Evolutionary conservation across 2,329 filamentous ascomycete species (phyloP).

Genomic region (Tolypocladium tropicale): DNA sequence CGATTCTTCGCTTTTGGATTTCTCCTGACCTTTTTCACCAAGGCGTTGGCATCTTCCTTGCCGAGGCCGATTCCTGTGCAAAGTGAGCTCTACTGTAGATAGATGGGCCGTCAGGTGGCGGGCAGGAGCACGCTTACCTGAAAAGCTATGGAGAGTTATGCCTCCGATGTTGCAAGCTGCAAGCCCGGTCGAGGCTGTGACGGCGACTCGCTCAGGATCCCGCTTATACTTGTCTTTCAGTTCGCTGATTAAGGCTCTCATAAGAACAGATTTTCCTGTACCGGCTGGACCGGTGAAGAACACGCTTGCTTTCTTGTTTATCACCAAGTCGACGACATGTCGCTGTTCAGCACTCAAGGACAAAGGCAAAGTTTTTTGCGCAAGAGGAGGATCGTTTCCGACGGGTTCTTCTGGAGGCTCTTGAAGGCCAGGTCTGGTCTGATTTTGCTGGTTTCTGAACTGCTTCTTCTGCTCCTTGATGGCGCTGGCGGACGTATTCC

Average conservation of each 20-base stretch:
- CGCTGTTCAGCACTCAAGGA: slow-evolving; percentile 80
- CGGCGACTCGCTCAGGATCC: slow-evolving; percentile 77
- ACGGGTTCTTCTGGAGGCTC: slow-evolving; percentile 27
- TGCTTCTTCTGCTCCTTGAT: slow-evolving; percentile 71
- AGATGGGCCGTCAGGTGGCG: background rate
- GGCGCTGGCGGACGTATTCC: slow-evolving; percentile 65
- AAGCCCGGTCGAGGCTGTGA: slow-evolving; percentile 91
- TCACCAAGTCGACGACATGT: slow-evolving; percentile 72
- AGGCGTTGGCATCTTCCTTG: slow-evolving; percentile 69
- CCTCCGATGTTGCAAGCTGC: slow-evolving; percentile 96
- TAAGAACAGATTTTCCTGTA: slow-evolving; percentile 93
- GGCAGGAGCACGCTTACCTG: slow-evolving; percentile 39
- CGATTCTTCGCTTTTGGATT: slow-evolving; percentile 81
- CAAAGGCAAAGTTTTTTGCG: slow-evolving; percentile 40
- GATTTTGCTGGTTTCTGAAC: slow-evolving; percentile 46
- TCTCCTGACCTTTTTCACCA: slow-evolving; percentile 83
- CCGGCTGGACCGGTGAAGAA: slow-evolving; percentile 97
- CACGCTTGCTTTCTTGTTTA: slow-evolving; percentile 72
- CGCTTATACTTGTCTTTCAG: slow-evolving; percentile 65
- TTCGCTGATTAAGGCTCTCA: slow-evolving; percentile 80
- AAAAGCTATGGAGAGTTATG: slow-evolving; percentile 90
- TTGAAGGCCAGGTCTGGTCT: slow-evolving; percentile 30
- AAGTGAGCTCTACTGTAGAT: slow-evolving; percentile 1
- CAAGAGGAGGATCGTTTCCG: slow-evolving; percentile 24
- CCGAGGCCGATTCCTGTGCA: slow-evolving; percentile 65